Base-by-base conservation (phyloP, 2,329 filamentous ascomycete genomes). In the Scedosporium apiospermum region DNA sequence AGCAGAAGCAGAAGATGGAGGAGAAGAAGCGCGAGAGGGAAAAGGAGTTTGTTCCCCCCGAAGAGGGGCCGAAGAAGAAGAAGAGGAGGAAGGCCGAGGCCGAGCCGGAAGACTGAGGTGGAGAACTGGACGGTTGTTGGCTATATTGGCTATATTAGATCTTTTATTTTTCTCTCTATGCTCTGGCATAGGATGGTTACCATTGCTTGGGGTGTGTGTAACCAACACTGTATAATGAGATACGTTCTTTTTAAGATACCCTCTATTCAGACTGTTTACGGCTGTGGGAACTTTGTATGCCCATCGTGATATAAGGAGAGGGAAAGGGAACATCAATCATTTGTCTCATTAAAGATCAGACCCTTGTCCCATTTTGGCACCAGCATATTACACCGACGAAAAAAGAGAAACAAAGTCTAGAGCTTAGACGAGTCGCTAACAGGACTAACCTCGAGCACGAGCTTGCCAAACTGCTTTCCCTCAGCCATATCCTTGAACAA, bases 401-500 rank as follows among this genome's bases (percentile, higher is more conserved):
- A 30, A 30, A n/a, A 30, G 18, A 62, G 7, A 18, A 23, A 6
- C 3, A 6, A 26, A 60, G 18, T 34, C 67, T 73, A 82, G 64
- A 82, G 66, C 68, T 77, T 82, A 3, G 77, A 69, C 12, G 69
- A 63, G 2, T 67, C 66, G 12, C 70, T 73, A 4, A 67, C 72
- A 12, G 69, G 67, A 0, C 69, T 65, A 68, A 93, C 82, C 68
- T 90, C 84, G 66, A 97, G 84, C 1, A 97, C 91, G 68, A 98
- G 74, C 76, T 98, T 98, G 10, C 93, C 95, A 78, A 98, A 96
- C 74, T 98, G 93, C 65, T 78, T 86, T 0, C 88, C 91, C 5
- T 85, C 83, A 71, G 90, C 91, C 85, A 98, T 96, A 60, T 96
- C 91, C 49, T 90, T 87, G 72, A 96, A 98, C 60, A 97, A 74